Evolutionary conservation across 345 rosid genomes (phyloP).

Genomic region (Arabidopsis suecica): DNA sequence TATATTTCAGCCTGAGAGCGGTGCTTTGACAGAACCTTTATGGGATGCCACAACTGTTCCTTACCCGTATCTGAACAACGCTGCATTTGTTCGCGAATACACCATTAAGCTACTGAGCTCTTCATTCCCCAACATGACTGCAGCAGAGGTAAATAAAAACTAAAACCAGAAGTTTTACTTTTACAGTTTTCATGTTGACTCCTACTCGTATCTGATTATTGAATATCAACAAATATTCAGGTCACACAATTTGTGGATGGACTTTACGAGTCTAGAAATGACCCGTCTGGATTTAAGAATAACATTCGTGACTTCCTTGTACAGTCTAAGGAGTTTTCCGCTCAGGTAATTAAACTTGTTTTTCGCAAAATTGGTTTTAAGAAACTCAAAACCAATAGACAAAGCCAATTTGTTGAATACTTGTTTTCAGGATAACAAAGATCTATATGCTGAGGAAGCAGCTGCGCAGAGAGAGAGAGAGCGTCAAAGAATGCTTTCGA

Average conservation of each 20-base stretch:
- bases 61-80: slow-evolving; percentile 77
- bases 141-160: slow-evolving; percentile 63
- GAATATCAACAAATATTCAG: slow-evolving; percentile 48
- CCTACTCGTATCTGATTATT: slow-evolving; percentile 25
- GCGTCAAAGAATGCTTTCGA: slow-evolving; percentile 75
- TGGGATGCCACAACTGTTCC: slow-evolving; percentile 87
- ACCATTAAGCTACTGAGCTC: slow-evolving; percentile 89
- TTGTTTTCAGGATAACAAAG: slow-evolving; percentile 72
- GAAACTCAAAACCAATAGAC: not conserved
- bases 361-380: not conserved
- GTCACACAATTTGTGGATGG: slow-evolving; percentile 90
- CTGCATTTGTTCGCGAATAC: slow-evolving; percentile 82
- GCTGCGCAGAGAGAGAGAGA: slow-evolving; percentile 79
- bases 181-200: not conserved
- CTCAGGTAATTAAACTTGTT: slow-evolving; percentile 57
- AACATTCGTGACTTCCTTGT: slow-evolving; percentile 96
- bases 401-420: not conserved
- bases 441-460: slow-evolving; percentile 82
- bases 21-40: slow-evolving; percentile 81
- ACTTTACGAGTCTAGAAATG: slow-evolving; percentile 79
- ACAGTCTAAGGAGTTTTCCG: slow-evolving; percentile 82
- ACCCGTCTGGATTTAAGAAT: slow-evolving; percentile 77
- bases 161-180: slow-evolving; percentile 8
- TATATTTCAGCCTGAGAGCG: slow-evolving; percentile 75
- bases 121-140: slow-evolving; percentile 97